Percentiles rank a stretch among this genome's conserved stretches.
These are phyloP conservation scores for Veloporphyrellus conicus DNA, from an alignment of 1,284 basidiomycete genomes.

Conservation along the genomic window DNA sequence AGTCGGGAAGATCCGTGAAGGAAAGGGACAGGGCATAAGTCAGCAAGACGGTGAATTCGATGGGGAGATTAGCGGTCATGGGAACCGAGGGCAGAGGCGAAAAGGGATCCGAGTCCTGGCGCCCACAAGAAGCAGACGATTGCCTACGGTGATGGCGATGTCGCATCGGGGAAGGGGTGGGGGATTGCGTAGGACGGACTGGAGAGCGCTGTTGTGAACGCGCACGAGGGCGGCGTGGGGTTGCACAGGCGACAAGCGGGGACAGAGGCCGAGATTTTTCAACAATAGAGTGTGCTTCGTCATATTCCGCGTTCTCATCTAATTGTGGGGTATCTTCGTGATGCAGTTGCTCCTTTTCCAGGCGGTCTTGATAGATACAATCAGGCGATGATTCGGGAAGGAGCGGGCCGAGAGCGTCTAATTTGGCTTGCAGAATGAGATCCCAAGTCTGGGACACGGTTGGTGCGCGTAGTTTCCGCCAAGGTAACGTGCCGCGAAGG, in stretches of 20 bases:
- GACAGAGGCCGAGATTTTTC: slow-evolving; percentile 21
- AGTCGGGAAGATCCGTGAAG: slow-evolving; percentile 90
- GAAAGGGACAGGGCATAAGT: slow-evolving; percentile 81
- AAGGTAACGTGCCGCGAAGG: slow-evolving; percentile 83
- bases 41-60: slow-evolving; percentile 85
- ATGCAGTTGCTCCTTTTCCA: not conserved
- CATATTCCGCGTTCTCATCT: slow-evolving; percentile 13
- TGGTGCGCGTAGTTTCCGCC: slow-evolving; percentile 78
- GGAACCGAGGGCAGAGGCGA: slow-evolving; percentile 34
- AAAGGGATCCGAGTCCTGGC: slow-evolving; percentile 9
- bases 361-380: slow-evolving; percentile 9
- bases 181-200: not conserved
- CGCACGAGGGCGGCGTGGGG: slow-evolving; percentile 13
- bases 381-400: slow-evolving; percentile 23
- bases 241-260: slow-evolving; percentile 3
- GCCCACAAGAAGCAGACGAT: slow-evolving; percentile 19
- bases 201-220: slow-evolving; percentile 20
- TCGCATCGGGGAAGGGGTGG: slow-evolving; percentile 17
- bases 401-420: slow-evolving; percentile 39
- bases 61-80: slow-evolving; percentile 78
- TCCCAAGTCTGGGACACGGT: slow-evolving; percentile 81
- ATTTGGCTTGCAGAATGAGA: slow-evolving; percentile 65
- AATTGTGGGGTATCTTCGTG: slow-evolving; percentile 5
- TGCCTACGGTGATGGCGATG: slow-evolving; percentile 14
- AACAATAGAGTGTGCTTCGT: slow-evolving; percentile 9